Percentiles rank a stretch among this genome's conserved stretches.
Evolutionary conservation across 495 filamentous ascomycete species (phyloP).

Genomic region (Podospora didyma): DNA sequence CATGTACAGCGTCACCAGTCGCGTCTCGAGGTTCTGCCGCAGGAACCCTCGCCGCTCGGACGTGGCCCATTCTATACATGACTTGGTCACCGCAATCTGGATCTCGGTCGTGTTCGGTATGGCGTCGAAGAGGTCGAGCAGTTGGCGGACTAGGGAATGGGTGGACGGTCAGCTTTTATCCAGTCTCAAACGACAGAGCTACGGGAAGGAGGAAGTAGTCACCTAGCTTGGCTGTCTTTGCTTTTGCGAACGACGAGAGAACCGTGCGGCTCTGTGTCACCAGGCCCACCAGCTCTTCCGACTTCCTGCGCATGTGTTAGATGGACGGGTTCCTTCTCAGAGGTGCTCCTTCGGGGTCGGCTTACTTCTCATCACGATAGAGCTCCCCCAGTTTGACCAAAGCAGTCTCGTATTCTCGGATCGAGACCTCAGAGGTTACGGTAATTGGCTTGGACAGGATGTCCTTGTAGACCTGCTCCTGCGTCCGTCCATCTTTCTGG

Average conservation of each 20-base stretch:
- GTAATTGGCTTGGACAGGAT: slow-evolving; percentile 82
- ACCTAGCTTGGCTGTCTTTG: slow-evolving; percentile 98
- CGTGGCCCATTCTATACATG: slow-evolving; percentile 98
- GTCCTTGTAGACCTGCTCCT: slow-evolving; percentile 79
- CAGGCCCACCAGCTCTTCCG: slow-evolving; percentile 84
- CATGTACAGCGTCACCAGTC: slow-evolving; percentile 91
- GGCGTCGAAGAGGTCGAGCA: slow-evolving; percentile 89
- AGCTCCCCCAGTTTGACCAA: slow-evolving; percentile 84
- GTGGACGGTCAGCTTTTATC: slow-evolving; percentile 1
- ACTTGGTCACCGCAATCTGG: slow-evolving; percentile 90
- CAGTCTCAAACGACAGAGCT: background rate
- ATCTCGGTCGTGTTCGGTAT: slow-evolving; percentile 91
- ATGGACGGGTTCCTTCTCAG: background rate
- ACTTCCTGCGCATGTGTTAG: slow-evolving; percentile 46
- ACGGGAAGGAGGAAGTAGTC: slow-evolving; percentile 25
- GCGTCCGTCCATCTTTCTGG: slow-evolving; percentile 75
- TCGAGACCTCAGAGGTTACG: slow-evolving; percentile 71
- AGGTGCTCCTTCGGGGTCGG: slow-evolving; percentile 11
- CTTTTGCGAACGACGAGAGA: slow-evolving; percentile 93
- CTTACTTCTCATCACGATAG: slow-evolving; percentile 79
- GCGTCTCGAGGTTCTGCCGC: slow-evolving; percentile 95
- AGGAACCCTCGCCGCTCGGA: slow-evolving; percentile 90
- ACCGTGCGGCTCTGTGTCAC: slow-evolving; percentile 86
- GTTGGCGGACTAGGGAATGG: slow-evolving; percentile 74
- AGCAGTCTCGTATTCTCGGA: slow-evolving; percentile 82